These are phyloP conservation scores for Hyaloscypha variabilis DNA, from an alignment of 495 filamentous ascomycete genomes.

Conservation along the genomic window DNA sequence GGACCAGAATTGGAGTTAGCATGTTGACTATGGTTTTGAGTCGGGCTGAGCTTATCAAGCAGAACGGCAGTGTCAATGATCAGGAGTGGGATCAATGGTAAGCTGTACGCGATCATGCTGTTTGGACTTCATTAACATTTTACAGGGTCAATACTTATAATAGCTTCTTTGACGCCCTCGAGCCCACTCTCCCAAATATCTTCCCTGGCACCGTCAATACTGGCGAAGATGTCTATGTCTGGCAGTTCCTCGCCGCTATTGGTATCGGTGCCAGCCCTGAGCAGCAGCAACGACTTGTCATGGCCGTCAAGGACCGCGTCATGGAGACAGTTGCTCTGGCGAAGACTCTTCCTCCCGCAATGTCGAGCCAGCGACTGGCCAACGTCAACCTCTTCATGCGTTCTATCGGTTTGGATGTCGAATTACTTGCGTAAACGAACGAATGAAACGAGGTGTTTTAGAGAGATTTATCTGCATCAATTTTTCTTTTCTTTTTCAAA, in stretches of 20 bases:
- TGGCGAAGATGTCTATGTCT: slow-evolving; percentile 90
- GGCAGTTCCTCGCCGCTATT: slow-evolving; percentile 95
- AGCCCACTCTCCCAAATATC: slow-evolving; percentile 77
- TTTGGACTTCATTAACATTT: slow-evolving; percentile 22
- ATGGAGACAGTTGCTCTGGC: slow-evolving; percentile 91
- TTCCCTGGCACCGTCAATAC: slow-evolving; percentile 85
- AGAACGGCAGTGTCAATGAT: slow-evolving; percentile 67
- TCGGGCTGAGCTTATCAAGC: slow-evolving; percentile 89
- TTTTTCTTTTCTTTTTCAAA: slow-evolving; percentile 18
- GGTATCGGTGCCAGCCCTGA: slow-evolving; percentile 90
- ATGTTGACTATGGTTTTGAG: slow-evolving; percentile 95
- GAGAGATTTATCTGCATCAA: slow-evolving; percentile 18
- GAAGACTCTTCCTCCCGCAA: slow-evolving; percentile 84
- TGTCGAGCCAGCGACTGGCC: slow-evolving; percentile 76
- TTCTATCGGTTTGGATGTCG: slow-evolving; percentile 95
- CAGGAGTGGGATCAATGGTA: slow-evolving; percentile 84
- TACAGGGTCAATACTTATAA: slow-evolving; percentile 67
- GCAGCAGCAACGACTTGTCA: slow-evolving; percentile 90
- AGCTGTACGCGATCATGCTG: slow-evolving; percentile 26
- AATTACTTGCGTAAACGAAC: slow-evolving; percentile 71
- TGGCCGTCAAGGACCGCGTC: slow-evolving; percentile 96
- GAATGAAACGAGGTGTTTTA: slow-evolving; percentile 9
- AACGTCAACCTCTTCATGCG: slow-evolving; percentile 99
- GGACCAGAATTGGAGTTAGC: slow-evolving; percentile 81
- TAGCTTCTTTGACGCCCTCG: slow-evolving; percentile 81